Base-by-base conservation (phyloP, 768 basidiomycete species). In the Phylloporus rhodoxanthus region DNA sequence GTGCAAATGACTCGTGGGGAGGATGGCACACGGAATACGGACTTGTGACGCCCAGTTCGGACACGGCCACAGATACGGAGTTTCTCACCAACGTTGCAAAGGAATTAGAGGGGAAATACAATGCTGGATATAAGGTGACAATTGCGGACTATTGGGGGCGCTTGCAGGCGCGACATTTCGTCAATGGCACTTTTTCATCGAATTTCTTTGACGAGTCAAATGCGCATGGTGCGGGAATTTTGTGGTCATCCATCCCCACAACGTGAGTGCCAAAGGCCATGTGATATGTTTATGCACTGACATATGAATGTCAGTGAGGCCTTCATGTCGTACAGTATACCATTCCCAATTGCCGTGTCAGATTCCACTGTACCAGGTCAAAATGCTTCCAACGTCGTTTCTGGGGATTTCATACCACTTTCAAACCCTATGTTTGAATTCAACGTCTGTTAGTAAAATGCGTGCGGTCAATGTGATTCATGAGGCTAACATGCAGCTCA, bases 261-360 rank as follows among this genome's bases (percentile, higher is more conserved):
- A 62, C 61, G 72, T 71, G 46, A 48, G 69, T 65, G 2, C 15
- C 10, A 19, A 41, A 17, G 6, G 30, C 10, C 20, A 13, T n/a
- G 23, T 13, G 9, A 19, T 26, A 15, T 23, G 15, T 6, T 23
- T 34, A n/a, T 37, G 3, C n/a, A 21, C 45, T 61, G 23, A 50
- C n/a, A 30, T 19, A 44, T 26, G 4, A 11, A 38, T 5, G 20
- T 23, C 37, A 72, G 70, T 0, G 54, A 65, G 19, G 57, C 67
- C 0, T 75, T 76, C 50, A 46, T 53, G 8, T 55, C 67, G 20
- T 54, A 69, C 39, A 15, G 51, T 9, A 68, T 71, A 21, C 75
- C 75, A 0, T 68, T 75, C 48, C 75, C 74, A 1, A 67, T 76
- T 25, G 49, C 73, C 2, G 63, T 72, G 5, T 38, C 64, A 0